These are phyloP conservation scores for Excoecaria agallocha DNA, from an alignment of 345 rosid genomes.

Conservation along the genomic window DNA sequence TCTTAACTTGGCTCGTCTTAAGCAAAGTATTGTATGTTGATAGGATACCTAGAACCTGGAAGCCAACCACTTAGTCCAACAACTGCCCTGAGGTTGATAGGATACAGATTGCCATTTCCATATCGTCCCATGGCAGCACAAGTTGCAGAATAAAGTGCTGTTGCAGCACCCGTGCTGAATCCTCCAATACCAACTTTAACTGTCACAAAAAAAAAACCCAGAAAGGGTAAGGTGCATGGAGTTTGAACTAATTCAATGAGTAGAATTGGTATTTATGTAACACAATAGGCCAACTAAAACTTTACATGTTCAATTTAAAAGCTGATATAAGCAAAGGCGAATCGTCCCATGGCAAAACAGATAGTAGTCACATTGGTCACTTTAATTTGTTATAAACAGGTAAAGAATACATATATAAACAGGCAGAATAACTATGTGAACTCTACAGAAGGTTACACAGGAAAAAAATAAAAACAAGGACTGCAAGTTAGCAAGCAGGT, in stretches of 20 bases:
- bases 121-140: conserved; percentile 31
- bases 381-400: background rate
- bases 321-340: background rate
- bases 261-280: background rate
- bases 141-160: conserved; percentile 32
- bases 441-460: no score
- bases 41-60: conserved; percentile 26
- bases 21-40: no score
- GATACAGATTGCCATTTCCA: conserved; percentile 23
- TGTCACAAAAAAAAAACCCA: conserved; percentile 14
- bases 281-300: background rate
- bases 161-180: conserved; percentile 38
- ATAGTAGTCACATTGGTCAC: background rate
- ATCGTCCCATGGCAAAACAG: background rate
- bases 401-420: background rate
- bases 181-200: conserved; percentile 38
- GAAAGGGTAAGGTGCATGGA: background rate
- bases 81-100: conserved; percentile 30
- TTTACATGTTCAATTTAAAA: conserved; percentile 5
- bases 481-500: background rate
- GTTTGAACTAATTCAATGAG: background rate
- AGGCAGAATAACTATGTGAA: background rate
- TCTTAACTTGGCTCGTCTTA: no score
- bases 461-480: background rate
- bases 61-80: conserved; percentile 38